Evolutionary conservation across 352 stramenopile species (phyloP), one percentile per base, ranked within the genome.

Genomic region (Pythium rhizo-oryzae): DNA sequence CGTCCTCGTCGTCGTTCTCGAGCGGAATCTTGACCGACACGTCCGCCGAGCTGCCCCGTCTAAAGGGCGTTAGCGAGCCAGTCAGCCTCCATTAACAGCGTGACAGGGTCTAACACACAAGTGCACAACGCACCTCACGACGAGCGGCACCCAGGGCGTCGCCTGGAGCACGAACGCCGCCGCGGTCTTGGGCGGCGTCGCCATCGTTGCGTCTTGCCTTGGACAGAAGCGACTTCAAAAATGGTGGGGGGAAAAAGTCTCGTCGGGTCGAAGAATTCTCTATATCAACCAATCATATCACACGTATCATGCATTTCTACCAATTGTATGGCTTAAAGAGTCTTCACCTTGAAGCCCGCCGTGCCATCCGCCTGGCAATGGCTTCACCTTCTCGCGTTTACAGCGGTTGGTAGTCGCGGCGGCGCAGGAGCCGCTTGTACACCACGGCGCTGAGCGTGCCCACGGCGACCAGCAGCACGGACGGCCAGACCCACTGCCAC

Each of bases 81-180:
- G 4, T 53, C 53, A 46, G 8, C 8, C 30, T 33, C 0, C 35
- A 25, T 54, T 5, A 51, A 6, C 13, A 39, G 13, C 28, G 6
- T 33, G 6, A 6, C 1, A 41, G 13, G 35, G 35, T 41, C 35
- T 16, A 39, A 5, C 33, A 39, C 6, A 39, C 33, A 39, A 5
- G 35, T 15, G 13, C 8, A 8, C 35, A 8, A 47, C 71, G 16
- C 53, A 84, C 77, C 78, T 64, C 35, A 92, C 69, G 35, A 82
- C 70, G 9, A 90, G 62, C 9, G 77, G 43, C 19, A 69, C 58
- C 81, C 84, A 92, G 21, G 78, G 80, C 24, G 78, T 61, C 43
- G 77, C 74, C 67, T 92, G 82, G 41, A 90, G 65, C 58, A 92
- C 52, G 60, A 90, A 87, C 41, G 75, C 71, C 2, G 78, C 57